Conservation (phyloP, 2,329 filamentous ascomycete species). For the Cercospora sesami region DNA sequence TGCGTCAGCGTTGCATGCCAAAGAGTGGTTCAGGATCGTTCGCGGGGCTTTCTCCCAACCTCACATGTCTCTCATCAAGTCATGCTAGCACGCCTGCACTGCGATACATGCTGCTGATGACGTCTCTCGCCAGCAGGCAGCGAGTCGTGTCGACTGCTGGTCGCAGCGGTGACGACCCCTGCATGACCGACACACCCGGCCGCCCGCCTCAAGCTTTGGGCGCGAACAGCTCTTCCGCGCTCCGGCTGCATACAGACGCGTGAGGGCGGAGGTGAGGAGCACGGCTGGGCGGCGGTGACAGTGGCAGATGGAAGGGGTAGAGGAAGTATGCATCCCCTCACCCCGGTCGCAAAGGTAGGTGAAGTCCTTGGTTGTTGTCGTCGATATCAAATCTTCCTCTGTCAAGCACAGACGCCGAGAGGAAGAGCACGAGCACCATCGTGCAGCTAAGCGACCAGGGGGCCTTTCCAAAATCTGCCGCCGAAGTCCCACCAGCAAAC, state of each 20-base stretch:
- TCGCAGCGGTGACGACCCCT: constrained; percentile 8
- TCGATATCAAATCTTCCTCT: constrained; percentile 4
- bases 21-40: background rate
- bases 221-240: constrained; percentile 1
- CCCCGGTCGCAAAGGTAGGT: background rate
- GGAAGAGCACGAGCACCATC: background rate
- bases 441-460: background rate
- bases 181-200: background rate
- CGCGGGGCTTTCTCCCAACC: background rate
- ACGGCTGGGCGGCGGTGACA: background rate
- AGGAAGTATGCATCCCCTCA: background rate
- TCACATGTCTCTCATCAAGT: constrained; percentile 2
- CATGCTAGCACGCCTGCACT: background rate
- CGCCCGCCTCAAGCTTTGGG: constrained; percentile 12
- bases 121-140: background rate
- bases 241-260: background rate
- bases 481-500: constrained; percentile 14
- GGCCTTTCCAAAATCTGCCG: constrained; percentile 4
- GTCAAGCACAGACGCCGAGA: constrained; percentile 9
- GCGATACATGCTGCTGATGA: background rate
- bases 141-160: background rate
- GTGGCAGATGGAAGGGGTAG: background rate
- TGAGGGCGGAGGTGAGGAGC: background rate
- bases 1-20: background rate
- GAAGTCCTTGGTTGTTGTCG: background rate